phyloP scores from a whole-genome alignment of 331 rosid genomes.

The Phaseolus coccineus region DNA sequence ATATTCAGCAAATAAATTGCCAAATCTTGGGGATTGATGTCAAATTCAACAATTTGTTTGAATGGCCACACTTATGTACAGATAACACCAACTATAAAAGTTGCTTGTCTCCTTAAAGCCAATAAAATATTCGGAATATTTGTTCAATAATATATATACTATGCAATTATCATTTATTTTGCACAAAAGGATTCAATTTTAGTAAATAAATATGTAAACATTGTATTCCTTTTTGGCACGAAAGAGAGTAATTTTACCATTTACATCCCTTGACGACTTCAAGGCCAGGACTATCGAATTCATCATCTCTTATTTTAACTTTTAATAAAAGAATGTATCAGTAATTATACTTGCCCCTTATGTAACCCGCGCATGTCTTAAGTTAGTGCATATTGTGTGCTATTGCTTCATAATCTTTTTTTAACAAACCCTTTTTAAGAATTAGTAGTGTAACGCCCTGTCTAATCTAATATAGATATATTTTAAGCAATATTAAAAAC shows the following conservation, averaged over 20 bases:
- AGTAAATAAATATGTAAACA: neutral
- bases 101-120: conserved; percentile 39
- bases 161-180: conserved; percentile 23
- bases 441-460: no score
- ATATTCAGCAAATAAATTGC: conserved; percentile 32
- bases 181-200: conserved; percentile 5
- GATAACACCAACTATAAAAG: conserved; percentile 32
- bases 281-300: no score
- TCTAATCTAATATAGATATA: no score
- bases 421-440: no score
- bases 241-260: neutral
- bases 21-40: conserved; percentile 32
- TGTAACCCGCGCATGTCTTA: no score
- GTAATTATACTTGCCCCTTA: no score
- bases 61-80: neutral
- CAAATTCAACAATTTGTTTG: conserved; percentile 33
- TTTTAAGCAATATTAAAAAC: no score
- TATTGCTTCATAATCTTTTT: no score
- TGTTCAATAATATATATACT: conserved; percentile 15
- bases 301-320: no score
- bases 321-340: no score
- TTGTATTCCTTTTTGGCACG: neutral
- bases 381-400: no score
- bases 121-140: conserved; percentile 14
- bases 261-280: neutral